Evolutionary conservation across 208 protist species (phyloP), one percentile per base, ranked within the genome.

Genomic region (Porcisia deanei): DNA sequence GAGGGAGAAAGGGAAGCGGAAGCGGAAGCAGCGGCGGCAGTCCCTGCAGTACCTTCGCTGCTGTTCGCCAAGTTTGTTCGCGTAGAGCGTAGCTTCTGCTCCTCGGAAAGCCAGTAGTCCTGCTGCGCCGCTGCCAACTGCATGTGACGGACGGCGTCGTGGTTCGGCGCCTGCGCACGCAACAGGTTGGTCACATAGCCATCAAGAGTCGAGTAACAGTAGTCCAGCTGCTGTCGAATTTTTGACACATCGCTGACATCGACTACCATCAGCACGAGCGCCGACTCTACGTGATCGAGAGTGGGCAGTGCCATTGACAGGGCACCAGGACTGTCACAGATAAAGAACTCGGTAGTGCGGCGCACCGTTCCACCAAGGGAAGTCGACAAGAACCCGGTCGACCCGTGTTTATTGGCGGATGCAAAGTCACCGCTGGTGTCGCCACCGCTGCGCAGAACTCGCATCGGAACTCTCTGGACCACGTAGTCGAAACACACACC

Each of bases 311-410:
- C 93, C 68, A 84, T 85, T 47, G 84, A 41, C n/a, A 97, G 81
- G 37, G 88, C 90, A 59, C 90, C 91, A 4, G 86, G 83, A 30
- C 79, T 84, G 81, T 97, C 93, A 73, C 93, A 97, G 80, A 91
- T 95, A 72, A 93, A 97, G 60, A 94, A 95, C 76, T 95, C 93
- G 12, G 85, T 86, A 5, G 83, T 82, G 41, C 82, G 80, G 30
- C 81, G 65, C 47, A 77, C 60, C 49, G 78, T 65, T n/a, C 76
- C 76, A 43, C 70, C 58, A 37, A 68, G 37, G 1, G n/a, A 49
- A 37, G 75, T 53, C 41, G 30, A 25, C 67, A 47, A 18, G 22
- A 54, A 37, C n/a, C 25, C 72, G 0, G 68, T 47, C 1, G 57
- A 53, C 43, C 64, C 6, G 61, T 47, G 59, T 41, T 22, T 7